phyloP scores from a whole-genome alignment of 2,329 filamentous ascomycete species.

The Calycina marina region DNA sequence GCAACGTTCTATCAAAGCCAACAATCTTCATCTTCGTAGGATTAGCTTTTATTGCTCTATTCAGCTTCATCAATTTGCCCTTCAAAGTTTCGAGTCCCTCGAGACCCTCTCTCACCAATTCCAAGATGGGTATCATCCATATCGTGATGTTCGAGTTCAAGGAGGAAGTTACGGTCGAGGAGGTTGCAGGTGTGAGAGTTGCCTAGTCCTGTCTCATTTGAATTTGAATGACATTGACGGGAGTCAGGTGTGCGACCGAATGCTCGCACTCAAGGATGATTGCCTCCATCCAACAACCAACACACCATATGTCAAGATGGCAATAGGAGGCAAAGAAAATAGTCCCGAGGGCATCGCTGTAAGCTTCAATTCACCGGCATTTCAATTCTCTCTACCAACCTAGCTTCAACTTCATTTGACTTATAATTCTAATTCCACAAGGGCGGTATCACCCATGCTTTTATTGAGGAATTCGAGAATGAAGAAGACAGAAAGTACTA shows the following conservation, averaged over 20 bases:
- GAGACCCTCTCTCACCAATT: too few species aligned
- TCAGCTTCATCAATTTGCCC: too few species aligned
- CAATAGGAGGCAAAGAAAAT: constrained; percentile 44
- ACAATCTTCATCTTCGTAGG: too few species aligned
- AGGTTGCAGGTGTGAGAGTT: constrained; percentile 39
- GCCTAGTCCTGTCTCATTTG: background rate
- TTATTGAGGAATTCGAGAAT: constrained; percentile 52
- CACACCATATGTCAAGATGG: constrained; percentile 41
- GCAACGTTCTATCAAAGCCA: too few species aligned
- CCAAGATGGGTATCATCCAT: constrained; percentile 54
- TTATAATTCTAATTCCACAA: constrained; percentile 16
- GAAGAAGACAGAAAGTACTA: constrained; percentile 56
- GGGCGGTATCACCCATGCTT: constrained; percentile 52
- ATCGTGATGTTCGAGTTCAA: constrained; percentile 57
- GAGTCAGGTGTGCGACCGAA: constrained; percentile 34
- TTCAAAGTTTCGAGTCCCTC: too few species aligned
- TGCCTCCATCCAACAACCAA: constrained; percentile 44
- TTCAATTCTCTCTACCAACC: too few species aligned
- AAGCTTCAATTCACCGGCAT: constrained; percentile 15
- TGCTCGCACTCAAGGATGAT: constrained; percentile 38
- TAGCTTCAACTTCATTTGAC: background rate
- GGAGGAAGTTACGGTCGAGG: constrained; percentile 29
- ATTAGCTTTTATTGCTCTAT: too few species aligned
- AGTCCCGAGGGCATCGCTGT: constrained; percentile 45
- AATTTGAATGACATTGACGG: constrained; percentile 7